phyloP scores from a whole-genome alignment of 805 yeast species.

The Saccharomycopsis synnaedendra region DNA sequence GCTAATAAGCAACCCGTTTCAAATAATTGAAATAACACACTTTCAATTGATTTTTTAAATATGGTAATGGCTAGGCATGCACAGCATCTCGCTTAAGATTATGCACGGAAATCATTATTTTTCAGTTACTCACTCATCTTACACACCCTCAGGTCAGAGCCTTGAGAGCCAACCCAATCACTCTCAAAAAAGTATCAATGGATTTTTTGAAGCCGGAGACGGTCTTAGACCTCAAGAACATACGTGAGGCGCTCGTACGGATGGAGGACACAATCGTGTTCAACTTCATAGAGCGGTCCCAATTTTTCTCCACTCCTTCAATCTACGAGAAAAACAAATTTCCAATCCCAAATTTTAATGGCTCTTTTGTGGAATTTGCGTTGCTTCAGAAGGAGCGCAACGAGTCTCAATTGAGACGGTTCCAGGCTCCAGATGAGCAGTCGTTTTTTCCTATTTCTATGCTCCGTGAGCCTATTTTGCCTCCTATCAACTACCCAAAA shows the following conservation, averaged over 20 bases:
- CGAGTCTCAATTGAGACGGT: slow-evolving; percentile 77
- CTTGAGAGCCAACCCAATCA: background rate
- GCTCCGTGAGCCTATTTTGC: slow-evolving; percentile 59
- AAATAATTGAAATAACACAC: too few species aligned
- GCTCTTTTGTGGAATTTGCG: slow-evolving; percentile 83
- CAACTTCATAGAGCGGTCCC: slow-evolving; percentile 86
- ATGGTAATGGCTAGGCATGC: too few species aligned
- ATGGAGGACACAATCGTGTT: slow-evolving; percentile 97
- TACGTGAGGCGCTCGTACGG: slow-evolving; percentile 72
- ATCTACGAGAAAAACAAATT: slow-evolving; percentile 55
- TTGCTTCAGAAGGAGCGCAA: slow-evolving; percentile 61
- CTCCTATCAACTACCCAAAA: slow-evolving; percentile 68
- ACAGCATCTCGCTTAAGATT: too few species aligned
- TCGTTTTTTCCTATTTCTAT: slow-evolving; percentile 73
- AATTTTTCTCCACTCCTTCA: slow-evolving; percentile 63
- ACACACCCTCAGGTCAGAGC: background rate
- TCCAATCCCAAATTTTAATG: slow-evolving; percentile 55
- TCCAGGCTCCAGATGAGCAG: slow-evolving; percentile 87
- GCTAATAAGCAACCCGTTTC: too few species aligned
- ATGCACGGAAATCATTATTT: too few species aligned
- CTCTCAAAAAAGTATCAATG: slow-evolving; percentile 30
- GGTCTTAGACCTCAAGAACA: slow-evolving; percentile 69
- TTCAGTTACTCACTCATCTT: background rate
- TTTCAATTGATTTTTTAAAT: too few species aligned
- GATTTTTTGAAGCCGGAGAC: slow-evolving; percentile 78